Percentiles rank a stretch among this genome's conserved stretches.
Conservation (phyloP, 2,329 filamentous ascomycete species). For the Aspergillus sp. region DNA sequence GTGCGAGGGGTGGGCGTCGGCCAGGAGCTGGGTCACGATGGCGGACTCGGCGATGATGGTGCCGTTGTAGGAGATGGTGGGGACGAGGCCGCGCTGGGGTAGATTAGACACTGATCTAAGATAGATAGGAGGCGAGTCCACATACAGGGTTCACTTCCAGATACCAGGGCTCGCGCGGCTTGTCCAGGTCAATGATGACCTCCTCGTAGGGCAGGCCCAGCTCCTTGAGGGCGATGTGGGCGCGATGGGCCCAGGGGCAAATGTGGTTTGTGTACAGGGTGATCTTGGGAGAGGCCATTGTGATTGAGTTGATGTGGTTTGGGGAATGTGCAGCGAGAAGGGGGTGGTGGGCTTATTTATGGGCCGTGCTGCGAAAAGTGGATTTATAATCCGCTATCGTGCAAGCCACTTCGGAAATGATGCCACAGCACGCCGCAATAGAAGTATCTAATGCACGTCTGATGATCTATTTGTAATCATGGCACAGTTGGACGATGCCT, state of each 20-base stretch:
- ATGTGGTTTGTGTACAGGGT: slow-evolving; percentile 68
- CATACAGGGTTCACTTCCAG: slow-evolving; percentile 69
- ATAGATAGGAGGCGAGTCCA: not conserved
- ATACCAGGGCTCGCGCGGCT: slow-evolving; percentile 70
- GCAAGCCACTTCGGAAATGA: not conserved
- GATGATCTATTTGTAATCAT: no score
- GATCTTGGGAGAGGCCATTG: slow-evolving; percentile 50
- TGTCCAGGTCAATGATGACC: slow-evolving; percentile 68
- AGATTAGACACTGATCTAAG: not conserved
- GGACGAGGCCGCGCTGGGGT: slow-evolving; percentile 67
- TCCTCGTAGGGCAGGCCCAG: slow-evolving; percentile 66
- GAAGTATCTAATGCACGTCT: no score
- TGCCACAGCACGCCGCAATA: not conserved
- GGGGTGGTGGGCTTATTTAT: not conserved
- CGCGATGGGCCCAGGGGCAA: slow-evolving; percentile 75
- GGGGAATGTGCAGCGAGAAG: not conserved
- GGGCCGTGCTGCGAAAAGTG: not conserved
- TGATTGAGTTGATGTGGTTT: slow-evolving; percentile 1
- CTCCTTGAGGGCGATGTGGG: slow-evolving; percentile 69
- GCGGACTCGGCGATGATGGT: slow-evolving; percentile 72
- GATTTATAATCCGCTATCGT: not conserved
- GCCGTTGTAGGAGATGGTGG: slow-evolving; percentile 65
- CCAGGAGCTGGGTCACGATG: slow-evolving; percentile 70
- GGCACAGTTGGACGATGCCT: no score
- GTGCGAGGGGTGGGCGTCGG: slow-evolving; percentile 67